Evolutionary conservation across 306 rosid species (phyloP), one percentile per base, ranked within the genome.

Genomic region (Prosopis cineraria): DNA sequence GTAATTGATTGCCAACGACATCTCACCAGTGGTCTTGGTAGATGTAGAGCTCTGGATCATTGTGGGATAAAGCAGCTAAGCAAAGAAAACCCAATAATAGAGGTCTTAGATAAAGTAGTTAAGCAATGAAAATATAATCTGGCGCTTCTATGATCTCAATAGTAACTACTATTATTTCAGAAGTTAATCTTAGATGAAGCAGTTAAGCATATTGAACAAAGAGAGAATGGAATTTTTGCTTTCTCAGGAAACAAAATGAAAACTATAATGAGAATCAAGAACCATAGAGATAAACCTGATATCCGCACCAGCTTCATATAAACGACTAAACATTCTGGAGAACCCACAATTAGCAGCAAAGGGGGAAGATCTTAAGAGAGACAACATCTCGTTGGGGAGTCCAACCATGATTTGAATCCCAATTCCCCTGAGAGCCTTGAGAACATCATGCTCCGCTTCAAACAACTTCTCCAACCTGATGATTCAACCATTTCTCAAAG

Each of bases 331-430:
- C 77, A 86, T 93, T 93, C 82, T 81, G 91, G 12, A 89, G 86
- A 75, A 93, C 91, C 97, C 97, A 95, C 20, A 73, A 86, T 95
- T 98, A 58, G 98, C 71, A 72, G 94, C 88, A 4, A 75, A 39
- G 64, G 93, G 20, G 29, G 97, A 88, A 3, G 96, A 87, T 72
- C 96, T 77, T 43, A 96, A 50, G 3, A 80, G 13, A 6, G 93
- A 62, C 66, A 96, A 72, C 97, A 96, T 93, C 37, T 91, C 98
- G 78, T 96, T 96, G 16, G 99, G 97, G 53, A 96, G 84, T 31
- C 98, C 99, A 75, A 96, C 85, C 97, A 93, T 90, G 16, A 93
- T 89, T 79, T 96, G 93, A 83, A 96, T 87, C 80, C 88, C 91
- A 83, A 80, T 87, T 7, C 99, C 98, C 86, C 62, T 86, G 2